phyloP scores from a whole-genome alignment of 2,329 filamentous ascomycete species.

The Macrophomina phaseolina region DNA sequence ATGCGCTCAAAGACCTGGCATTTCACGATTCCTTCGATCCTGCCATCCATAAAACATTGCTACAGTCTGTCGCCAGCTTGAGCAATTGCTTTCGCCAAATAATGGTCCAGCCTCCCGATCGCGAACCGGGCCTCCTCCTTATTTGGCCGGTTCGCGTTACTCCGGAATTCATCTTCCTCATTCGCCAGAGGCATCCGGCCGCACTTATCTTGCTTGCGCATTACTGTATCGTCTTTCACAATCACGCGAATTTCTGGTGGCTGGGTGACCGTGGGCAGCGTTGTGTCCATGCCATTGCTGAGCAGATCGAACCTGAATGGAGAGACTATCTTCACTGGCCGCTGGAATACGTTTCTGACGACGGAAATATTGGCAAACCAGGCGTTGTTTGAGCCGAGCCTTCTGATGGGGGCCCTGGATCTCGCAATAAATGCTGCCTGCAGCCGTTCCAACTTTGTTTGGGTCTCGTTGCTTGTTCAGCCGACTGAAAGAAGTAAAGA shows the following conservation, averaged over 20 bases:
- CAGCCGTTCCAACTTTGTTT: too few species aligned
- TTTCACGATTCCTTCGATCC: constrained; percentile 17
- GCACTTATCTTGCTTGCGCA: constrained; percentile 47
- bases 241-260: constrained; percentile 49
- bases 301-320: constrained; percentile 24
- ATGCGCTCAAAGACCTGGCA: constrained; percentile 12
- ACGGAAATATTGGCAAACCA: constrained; percentile 14
- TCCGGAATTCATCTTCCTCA: constrained; percentile 38
- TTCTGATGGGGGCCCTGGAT: neutral
- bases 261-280: constrained; percentile 40
- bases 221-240: constrained; percentile 44
- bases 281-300: constrained; percentile 20
- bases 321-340: constrained; percentile 26
- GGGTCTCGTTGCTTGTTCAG: too few species aligned
- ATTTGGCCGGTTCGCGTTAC: constrained; percentile 47
- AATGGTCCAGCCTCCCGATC: constrained; percentile 33
- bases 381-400: neutral
- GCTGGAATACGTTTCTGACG: constrained; percentile 24
- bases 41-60: constrained; percentile 17
- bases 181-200: constrained; percentile 40
- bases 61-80: constrained; percentile 13
- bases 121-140: constrained; percentile 43
- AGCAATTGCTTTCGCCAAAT: constrained; percentile 22
- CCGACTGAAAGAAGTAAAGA: too few species aligned
- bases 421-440: neutral